These are phyloP conservation scores for Metschnikowia aberdeeniae DNA, from an alignment of 805 yeast genomes.

Conservation along the genomic window DNA sequence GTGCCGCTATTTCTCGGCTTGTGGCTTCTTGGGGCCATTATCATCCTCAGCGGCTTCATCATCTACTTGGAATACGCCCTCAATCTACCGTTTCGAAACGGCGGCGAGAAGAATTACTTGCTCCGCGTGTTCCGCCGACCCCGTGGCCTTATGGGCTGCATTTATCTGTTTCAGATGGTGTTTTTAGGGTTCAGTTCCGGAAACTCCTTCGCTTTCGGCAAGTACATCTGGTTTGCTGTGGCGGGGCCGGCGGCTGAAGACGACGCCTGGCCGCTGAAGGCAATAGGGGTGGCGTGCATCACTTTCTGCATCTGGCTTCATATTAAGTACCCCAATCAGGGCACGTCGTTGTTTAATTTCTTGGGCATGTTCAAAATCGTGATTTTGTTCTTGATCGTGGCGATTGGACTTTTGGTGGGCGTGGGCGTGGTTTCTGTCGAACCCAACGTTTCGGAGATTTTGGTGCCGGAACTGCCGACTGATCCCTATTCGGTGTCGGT, in stretches of 20 bases:
- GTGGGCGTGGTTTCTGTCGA: slow-evolving; percentile 27
- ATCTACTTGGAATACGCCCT: slow-evolving; percentile 39
- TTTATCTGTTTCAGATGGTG: slow-evolving; percentile 51
- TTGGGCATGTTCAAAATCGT: slow-evolving; percentile 53
- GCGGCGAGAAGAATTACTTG: slow-evolving; percentile 41
- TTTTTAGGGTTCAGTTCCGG: slow-evolving; percentile 59
- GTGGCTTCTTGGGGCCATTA: slow-evolving; percentile 35
- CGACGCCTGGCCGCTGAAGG: slow-evolving; percentile 35
- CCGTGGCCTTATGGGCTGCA: slow-evolving; percentile 33
- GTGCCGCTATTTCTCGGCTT: slow-evolving; percentile 31
- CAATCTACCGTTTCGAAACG: slow-evolving; percentile 38
- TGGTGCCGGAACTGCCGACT: slow-evolving; percentile 15
- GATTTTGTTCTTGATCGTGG: slow-evolving; percentile 46
- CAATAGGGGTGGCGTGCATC: slow-evolving; percentile 47
- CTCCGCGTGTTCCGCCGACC: slow-evolving; percentile 32
- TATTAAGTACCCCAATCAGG: slow-evolving; percentile 44
- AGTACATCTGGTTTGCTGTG: slow-evolving; percentile 44
- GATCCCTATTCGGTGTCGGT: slow-evolving; percentile 48
- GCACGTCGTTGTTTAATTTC: slow-evolving; percentile 48
- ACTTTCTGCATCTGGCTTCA: slow-evolving; percentile 47
- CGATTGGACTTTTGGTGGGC: slow-evolving; percentile 42
- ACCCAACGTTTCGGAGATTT: not conserved
- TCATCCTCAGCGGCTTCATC: slow-evolving; percentile 36
- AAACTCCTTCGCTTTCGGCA: slow-evolving; percentile 62
- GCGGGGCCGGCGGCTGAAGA: slow-evolving; percentile 23